These are phyloP conservation scores for Copromyces sp. DNA, from an alignment of 495 filamentous ascomycete genomes.

Conservation along the genomic window DNA sequence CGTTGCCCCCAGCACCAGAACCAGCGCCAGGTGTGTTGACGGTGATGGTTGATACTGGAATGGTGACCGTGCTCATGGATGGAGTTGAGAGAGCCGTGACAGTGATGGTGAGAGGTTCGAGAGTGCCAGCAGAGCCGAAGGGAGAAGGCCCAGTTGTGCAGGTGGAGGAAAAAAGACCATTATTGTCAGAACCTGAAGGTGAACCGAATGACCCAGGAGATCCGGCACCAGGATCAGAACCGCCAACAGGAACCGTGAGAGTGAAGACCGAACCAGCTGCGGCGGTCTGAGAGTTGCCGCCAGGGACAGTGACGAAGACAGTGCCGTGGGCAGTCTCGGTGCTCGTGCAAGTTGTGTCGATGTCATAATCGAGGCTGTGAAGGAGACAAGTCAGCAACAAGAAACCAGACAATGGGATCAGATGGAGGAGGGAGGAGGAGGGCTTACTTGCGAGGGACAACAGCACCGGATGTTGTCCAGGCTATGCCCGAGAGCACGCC, in stretches of 20 bases:
- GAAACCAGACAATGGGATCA: not conserved
- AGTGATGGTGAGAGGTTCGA: slow-evolving; percentile 10
- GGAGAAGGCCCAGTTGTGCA: not conserved
- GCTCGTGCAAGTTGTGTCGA: slow-evolving; percentile 15
- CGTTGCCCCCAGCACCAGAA: not conserved
- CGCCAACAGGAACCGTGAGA: slow-evolving; percentile 8
- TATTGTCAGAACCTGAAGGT: slow-evolving; percentile 20
- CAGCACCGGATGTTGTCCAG: slow-evolving; percentile 12
- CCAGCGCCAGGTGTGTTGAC: slow-evolving; percentile 2
- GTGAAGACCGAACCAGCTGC: slow-evolving; percentile 16
- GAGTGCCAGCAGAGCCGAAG: slow-evolving; percentile 9
- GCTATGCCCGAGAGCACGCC: slow-evolving; percentile 11
- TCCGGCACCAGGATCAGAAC: not conserved
- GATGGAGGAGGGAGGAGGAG: not conserved
- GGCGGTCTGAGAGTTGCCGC: slow-evolving; percentile 1
- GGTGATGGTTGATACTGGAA: slow-evolving; percentile 15
- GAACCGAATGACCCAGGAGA: slow-evolving; percentile 9
- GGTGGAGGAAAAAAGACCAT: slow-evolving; percentile 9
- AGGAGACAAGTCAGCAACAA: slow-evolving; percentile 4
- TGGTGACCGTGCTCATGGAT: slow-evolving; percentile 9
- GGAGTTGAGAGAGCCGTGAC: slow-evolving; percentile 1
- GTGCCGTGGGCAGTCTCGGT: slow-evolving; percentile 17
- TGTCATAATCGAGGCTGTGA: slow-evolving; percentile 1
- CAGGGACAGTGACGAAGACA: slow-evolving; percentile 26
- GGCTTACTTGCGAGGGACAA: slow-evolving; percentile 16